Conservation (phyloP, 176 grass and related monocot genomes). For the Coix lacrymajobi region DNA sequence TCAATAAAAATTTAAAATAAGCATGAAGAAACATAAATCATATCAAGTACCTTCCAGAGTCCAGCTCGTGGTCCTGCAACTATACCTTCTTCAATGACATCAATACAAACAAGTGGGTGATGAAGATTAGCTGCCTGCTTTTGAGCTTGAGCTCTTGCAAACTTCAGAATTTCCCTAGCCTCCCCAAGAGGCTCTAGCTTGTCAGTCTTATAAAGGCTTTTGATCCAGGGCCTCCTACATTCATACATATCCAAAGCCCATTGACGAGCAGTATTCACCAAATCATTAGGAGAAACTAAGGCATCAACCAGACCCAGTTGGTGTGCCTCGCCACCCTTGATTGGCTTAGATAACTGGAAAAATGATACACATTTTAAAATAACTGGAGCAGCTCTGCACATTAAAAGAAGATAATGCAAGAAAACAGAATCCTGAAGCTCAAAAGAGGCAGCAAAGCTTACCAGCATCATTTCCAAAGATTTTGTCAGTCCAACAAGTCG, state of each 20-base stretch:
- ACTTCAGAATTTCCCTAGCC: slow-evolving; percentile 88
- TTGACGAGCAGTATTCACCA: slow-evolving; percentile 57
- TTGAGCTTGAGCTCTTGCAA: slow-evolving; percentile 76
- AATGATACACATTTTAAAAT: not conserved
- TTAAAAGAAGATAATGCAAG: not conserved
- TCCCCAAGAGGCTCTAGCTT: slow-evolving; percentile 82
- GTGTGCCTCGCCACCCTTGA: slow-evolving; percentile 74
- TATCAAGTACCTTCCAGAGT: slow-evolving; percentile 71
- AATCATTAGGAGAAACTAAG: slow-evolving; percentile 72
- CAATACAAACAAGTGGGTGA: slow-evolving; percentile 80
- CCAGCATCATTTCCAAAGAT: slow-evolving; percentile 92
- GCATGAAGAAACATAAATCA: not conserved
- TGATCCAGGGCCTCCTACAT: slow-evolving; percentile 67
- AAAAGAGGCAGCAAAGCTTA: slow-evolving; percentile 24
- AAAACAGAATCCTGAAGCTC: not conserved
- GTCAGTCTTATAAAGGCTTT: slow-evolving; percentile 85
- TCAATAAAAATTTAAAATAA: not conserved
- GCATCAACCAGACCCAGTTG: slow-evolving; percentile 75
- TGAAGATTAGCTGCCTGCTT: slow-evolving; percentile 79
- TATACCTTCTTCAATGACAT: slow-evolving; percentile 92
- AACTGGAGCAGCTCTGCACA: not conserved
- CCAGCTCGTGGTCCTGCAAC: slow-evolving; percentile 70
- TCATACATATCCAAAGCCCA: slow-evolving; percentile 90
- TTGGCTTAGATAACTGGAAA: slow-evolving; percentile 77
- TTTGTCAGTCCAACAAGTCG: slow-evolving; percentile 89